Base-by-base conservation (phyloP, 2,329 filamentous ascomycete species). In the Mycosphaerelloides madeirae region DNA sequence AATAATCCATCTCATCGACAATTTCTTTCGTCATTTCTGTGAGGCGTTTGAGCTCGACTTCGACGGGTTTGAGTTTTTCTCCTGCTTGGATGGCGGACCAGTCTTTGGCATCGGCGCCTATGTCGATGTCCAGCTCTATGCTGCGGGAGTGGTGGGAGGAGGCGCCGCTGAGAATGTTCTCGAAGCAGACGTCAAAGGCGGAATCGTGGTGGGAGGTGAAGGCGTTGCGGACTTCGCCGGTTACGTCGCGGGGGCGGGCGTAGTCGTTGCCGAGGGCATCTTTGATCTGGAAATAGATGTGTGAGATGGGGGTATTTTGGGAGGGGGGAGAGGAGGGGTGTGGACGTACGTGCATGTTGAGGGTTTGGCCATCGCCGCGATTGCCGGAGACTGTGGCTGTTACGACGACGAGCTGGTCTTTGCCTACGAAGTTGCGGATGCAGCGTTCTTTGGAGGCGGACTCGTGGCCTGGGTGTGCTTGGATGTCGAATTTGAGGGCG, bases 221-320 rank as follows among this genome's bases (percentile, higher is more conserved):
- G 39, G 91, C 87, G 66, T 89, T 90, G 65, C 91, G 82, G 68
- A 87, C 85, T 73, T 96, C 90, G 68, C 93, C 93, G 13, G 83
- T 85, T 49, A 97, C 81, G 63, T 98, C 90, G 71, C 85, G 91
- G 41, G 93, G 88, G 50, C 82, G 81, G 64, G 87, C 89, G 70
- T 97, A 96, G 69, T 97, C 89, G 72, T 98, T 98, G 64, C 90
- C 91, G 59, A 95, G 81, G 13, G 89, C 84, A 71, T 98, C 93
- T 68, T 85, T 85, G 70, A 98, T 95, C 91, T 97, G 65, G 36
- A 47, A 19, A 28, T 29, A 39, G 6, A 16, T 41, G 41, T 45
- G 44, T 31, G 28, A 28, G 32, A 29, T 35, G 18, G 13, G 20
- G n/a, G 8, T 20, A 33, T 31, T 14, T 22, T n/a, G 19, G 31